Evolutionary conservation across 2,329 filamentous ascomycete species (phyloP).

Genomic region (Colletotrichum tropicicola): DNA sequence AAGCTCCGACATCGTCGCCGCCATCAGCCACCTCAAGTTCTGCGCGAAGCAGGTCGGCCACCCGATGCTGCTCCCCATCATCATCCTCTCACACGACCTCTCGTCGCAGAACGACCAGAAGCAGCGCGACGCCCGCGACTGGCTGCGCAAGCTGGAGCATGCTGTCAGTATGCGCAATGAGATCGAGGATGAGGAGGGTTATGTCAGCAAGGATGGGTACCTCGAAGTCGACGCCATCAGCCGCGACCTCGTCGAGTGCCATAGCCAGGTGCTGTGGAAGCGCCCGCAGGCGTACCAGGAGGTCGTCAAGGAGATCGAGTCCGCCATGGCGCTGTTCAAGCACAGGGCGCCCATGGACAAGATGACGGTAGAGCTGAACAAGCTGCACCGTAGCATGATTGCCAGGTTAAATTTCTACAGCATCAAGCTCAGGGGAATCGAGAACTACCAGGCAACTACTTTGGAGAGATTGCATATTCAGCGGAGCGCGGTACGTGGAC

Average conservation of each 20-base stretch:
- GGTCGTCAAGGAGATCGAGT: constrained; percentile 58
- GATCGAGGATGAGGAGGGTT: constrained; percentile 63
- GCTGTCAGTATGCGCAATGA: constrained; percentile 69
- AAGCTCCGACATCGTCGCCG: constrained; percentile 60
- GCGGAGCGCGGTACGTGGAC: constrained; percentile 62
- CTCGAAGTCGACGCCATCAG: constrained; percentile 69
- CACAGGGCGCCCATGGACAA: constrained; percentile 37
- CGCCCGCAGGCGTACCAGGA: constrained; percentile 68
- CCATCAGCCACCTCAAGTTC: constrained; percentile 58
- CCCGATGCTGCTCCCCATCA: constrained; percentile 66
- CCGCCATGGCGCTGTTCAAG: constrained; percentile 56
- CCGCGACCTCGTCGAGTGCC: constrained; percentile 70
- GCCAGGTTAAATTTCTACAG: constrained; percentile 67
- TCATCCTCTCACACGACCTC: constrained; percentile 67
- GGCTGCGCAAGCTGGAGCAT: constrained; percentile 68
- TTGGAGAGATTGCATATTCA: constrained; percentile 69
- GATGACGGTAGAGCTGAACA: constrained; percentile 44
- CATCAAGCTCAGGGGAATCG: constrained; percentile 67
- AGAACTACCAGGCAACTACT: constrained; percentile 71
- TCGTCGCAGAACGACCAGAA: constrained; percentile 65
- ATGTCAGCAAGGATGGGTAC: constrained; percentile 57
- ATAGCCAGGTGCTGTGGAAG: constrained; percentile 70
- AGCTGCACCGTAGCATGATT: constrained; percentile 61
- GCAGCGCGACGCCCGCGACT: constrained; percentile 70
- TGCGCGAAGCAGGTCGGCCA: constrained; percentile 62